Percentiles rank a stretch among this genome's conserved stretches.
phyloP scores from a whole-genome alignment of 371 early-diverging fungal species.

The Syncephalastrum sp. region DNA sequence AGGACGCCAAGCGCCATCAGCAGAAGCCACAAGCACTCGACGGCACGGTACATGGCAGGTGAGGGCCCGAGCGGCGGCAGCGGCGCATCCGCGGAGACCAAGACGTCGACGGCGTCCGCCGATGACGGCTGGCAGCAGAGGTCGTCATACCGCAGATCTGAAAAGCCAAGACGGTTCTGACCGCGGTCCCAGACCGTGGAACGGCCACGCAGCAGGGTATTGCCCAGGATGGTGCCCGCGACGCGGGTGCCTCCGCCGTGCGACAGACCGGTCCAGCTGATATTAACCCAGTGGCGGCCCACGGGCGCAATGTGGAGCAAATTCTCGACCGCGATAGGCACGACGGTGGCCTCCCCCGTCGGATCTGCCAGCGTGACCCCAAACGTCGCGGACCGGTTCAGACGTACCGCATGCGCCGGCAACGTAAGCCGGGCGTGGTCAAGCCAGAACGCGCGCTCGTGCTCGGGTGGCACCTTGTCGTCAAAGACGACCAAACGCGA shows the following conservation, averaged over 20 bases:
- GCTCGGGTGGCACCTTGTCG: slow-evolving; percentile 8
- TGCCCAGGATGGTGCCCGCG: slow-evolving; percentile 38
- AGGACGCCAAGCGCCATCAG: too few species aligned
- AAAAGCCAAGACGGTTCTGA: slow-evolving; percentile 14
- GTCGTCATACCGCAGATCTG: neutral
- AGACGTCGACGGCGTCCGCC: slow-evolving; percentile 7
- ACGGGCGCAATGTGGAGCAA: slow-evolving; percentile 5
- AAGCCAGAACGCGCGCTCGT: slow-evolving; percentile 20
- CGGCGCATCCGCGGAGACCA: neutral
- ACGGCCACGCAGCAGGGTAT: slow-evolving; percentile 38
- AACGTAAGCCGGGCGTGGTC: slow-evolving; percentile 13
- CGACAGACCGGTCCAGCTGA: slow-evolving; percentile 18
- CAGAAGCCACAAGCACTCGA: too few species aligned
- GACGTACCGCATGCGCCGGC: slow-evolving; percentile 6
- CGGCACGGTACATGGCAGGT: too few species aligned
- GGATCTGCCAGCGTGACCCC: slow-evolving; percentile 12
- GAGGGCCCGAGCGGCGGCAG: too few species aligned
- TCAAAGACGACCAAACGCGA: slow-evolving; percentile 17
- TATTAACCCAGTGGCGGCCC: slow-evolving; percentile 13
- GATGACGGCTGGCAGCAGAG: slow-evolving; percentile 11
- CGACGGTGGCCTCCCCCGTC: neutral
- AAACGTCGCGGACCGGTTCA: slow-evolving; percentile 4
- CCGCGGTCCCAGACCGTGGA: slow-evolving; percentile 42
- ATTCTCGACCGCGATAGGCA: slow-evolving; percentile 13
- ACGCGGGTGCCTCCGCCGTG: slow-evolving; percentile 6